A percentile compares a stretch with the other conserved stretches of the same genome.
Evolutionary conservation across 106 monocot genomes (phyloP).

Genomic region (Acorus calamus): DNA sequence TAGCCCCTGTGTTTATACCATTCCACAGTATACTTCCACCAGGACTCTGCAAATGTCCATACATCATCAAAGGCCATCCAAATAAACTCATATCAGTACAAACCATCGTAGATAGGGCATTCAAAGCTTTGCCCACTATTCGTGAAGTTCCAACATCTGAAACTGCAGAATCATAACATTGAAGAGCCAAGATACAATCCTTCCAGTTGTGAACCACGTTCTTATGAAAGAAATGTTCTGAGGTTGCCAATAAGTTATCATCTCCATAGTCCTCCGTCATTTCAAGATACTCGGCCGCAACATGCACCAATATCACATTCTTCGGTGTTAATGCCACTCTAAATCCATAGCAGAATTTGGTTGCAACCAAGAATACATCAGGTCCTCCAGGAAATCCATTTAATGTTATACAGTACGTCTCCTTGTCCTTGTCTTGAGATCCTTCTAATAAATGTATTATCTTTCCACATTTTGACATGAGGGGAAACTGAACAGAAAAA

Average conservation of each 20-base stretch:
- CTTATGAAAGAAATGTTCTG: conserved; percentile 27
- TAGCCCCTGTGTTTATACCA: conserved; percentile 52
- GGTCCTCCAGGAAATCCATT: conserved; percentile 34
- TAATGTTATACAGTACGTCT: conserved; percentile 10
- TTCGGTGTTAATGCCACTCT: conserved; percentile 25
- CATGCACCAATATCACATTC: conserved; percentile 27
- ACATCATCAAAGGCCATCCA: conserved; percentile 48
- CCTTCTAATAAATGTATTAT: conserved; percentile 15
- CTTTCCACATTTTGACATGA: conserved; percentile 40
- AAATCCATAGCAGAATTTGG: conserved; percentile 41
- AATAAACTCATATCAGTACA: conserved; percentile 46
- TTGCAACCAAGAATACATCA: conserved; percentile 33
- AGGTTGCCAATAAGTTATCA: conserved; percentile 19
- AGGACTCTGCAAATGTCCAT: conserved; percentile 47
- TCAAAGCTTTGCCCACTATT: conserved; percentile 25
- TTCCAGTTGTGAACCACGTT: conserved; percentile 39
- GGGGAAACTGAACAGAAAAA: conserved; percentile 31
- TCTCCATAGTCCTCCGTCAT: conserved; percentile 48
- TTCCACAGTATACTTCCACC: conserved; percentile 66
- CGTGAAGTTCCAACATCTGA: conserved; percentile 19
- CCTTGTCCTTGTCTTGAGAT: conserved; percentile 3
- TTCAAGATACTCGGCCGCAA: conserved; percentile 37
- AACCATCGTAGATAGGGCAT: conserved; percentile 30
- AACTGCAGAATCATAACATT: conserved; percentile 22
- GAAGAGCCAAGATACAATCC: conserved; percentile 36